phyloP scores from a whole-genome alignment of 192 early-diverging fungal genomes.

The Diversispora eburnea region DNA sequence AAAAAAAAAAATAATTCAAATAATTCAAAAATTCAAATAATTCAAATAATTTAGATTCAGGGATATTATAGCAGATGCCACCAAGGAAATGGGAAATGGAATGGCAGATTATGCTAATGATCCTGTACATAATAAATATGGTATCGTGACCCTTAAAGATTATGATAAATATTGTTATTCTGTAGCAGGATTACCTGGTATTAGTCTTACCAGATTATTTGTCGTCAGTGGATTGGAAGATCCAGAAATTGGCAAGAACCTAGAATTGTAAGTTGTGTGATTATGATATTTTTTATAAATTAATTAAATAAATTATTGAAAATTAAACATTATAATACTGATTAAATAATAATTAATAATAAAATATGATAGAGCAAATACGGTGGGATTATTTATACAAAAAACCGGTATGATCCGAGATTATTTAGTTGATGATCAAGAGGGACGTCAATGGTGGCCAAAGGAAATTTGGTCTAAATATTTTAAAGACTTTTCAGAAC shows the following conservation, averaged over 20 bases:
- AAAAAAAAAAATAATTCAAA: conserved; percentile 16
- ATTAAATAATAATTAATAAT: background rate
- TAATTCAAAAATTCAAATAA: conserved; percentile 21
- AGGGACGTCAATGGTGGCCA: conserved; percentile 95
- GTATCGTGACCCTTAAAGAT: conserved; percentile 70
- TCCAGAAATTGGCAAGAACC: background rate
- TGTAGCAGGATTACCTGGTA: conserved; percentile 93
- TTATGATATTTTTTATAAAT: background rate
- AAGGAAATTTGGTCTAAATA: conserved; percentile 89
- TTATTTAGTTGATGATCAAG: conserved; percentile 84
- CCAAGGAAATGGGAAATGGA: conserved; percentile 87
- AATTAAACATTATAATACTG: background rate
- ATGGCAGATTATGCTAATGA: conserved; percentile 83
- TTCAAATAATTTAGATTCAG: conserved; percentile 57
- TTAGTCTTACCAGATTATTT: conserved; percentile 91
- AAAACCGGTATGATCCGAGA: conserved; percentile 98
- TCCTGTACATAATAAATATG: conserved; percentile 43
- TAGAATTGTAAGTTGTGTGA: background rate
- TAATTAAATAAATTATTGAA: background rate
- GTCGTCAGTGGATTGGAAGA: conserved; percentile 78
- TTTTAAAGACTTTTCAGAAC: conserved; percentile 60
- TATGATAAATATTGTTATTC: conserved; percentile 98
- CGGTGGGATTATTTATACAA: conserved; percentile 98
- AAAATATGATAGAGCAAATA: conserved; percentile 54
- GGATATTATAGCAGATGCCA: conserved; percentile 84